Evolutionary conservation across 2,329 filamentous ascomycete species (phyloP), one percentile per base, ranked within the genome.

Genomic region (Onygenales sp.): DNA sequence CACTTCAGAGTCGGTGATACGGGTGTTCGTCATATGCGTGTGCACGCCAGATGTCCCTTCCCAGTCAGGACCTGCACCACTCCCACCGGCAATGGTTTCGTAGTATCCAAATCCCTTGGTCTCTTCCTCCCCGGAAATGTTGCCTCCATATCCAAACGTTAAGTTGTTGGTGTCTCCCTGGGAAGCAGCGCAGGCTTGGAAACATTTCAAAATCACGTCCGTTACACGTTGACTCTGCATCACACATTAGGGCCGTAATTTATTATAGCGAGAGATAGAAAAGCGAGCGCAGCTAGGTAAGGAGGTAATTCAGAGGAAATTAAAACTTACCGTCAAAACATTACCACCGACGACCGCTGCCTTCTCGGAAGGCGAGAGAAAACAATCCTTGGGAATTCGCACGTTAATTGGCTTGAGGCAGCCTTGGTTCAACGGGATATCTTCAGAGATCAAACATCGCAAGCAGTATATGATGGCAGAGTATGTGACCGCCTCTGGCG

Each of bases 21-120:
- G 79, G 2, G 87, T 92, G 67, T 93, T 93, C 6, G 88, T 92
- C 85, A 91, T 90, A 70, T 92, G 86, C 2, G 82, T 86, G 65
- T 92, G 86, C n/a, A 91, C 86, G 13, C 86, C 87, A 51, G 76
- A 82, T 9, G 85, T 84, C 39, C 87, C 87, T 56, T 85, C 75
- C 87, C 87, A 91, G 11, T 76, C 75, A 0, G 83, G 79, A 0
- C 87, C 87, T 0, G 87, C 88, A 32, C 87, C 87, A 40, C 79
- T 82, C 0, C 88, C 88, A 40, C 88, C 87, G 0, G 85, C 84
- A 57, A 93, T 90, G 5, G 87, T 92, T 68, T 93, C 88, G 67
- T 89, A 88, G 71, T 90, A 90, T 9, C 86, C 86, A 62, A 89
- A 89, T 0, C 86, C 86, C 45, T 79, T 79, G 7, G 79, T 74